Conservation (phyloP, 371 early-diverging fungal genomes). For the Mucor lusitanicus region DNA sequence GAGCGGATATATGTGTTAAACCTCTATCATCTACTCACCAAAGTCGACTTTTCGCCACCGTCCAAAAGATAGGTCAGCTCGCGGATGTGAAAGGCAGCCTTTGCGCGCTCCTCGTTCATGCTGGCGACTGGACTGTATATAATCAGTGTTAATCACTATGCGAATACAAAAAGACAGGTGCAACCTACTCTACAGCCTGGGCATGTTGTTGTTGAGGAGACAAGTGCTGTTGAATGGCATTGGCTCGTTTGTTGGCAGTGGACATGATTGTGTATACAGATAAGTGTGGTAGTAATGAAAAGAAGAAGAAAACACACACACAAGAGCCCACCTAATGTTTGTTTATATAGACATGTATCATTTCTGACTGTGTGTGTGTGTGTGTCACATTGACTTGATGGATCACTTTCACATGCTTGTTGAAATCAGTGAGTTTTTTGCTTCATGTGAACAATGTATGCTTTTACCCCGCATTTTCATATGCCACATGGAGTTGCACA, state of each 20-base stretch:
- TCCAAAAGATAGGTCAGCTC: constrained; percentile 86
- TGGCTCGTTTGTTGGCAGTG: constrained; percentile 14
- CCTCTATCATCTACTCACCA: constrained; percentile 43
- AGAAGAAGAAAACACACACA: neutral
- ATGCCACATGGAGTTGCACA: neutral
- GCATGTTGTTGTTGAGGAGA: constrained; percentile 21
- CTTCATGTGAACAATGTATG: neutral
- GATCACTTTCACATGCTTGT: neutral
- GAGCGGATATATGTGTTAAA: no score
- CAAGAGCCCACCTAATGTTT: no score
- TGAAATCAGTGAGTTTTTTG: neutral
- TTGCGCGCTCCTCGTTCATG: constrained; percentile 72
- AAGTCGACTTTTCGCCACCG: constrained; percentile 71
- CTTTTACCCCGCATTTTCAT: neutral
- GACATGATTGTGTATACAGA: constrained; percentile 4
- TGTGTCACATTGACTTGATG: neutral
- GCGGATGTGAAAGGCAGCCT: constrained; percentile 74
- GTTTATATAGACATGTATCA: neutral
- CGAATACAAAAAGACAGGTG: neutral
- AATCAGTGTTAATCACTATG: neutral
- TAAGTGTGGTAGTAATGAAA: no score
- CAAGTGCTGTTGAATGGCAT: constrained; percentile 24
- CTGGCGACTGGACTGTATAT: constrained; percentile 38
- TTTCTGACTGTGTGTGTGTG: neutral
- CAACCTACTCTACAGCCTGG: constrained; percentile 24